Evolutionary conservation across 352 stramenopile species (phyloP).

Genomic region (Phytophthora sp.): DNA sequence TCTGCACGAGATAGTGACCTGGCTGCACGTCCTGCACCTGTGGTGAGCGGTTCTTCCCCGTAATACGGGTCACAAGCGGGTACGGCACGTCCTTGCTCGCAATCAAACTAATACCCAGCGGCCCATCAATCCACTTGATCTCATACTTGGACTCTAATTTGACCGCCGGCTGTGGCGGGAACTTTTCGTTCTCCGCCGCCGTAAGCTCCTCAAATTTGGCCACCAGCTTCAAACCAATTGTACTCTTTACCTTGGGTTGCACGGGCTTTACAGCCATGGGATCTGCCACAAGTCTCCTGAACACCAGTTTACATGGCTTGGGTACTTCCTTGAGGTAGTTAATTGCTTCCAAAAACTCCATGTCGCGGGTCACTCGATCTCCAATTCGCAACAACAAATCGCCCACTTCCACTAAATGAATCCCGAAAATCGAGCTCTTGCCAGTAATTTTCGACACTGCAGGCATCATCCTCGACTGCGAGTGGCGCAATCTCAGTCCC

Average conservation of each 20-base stretch:
- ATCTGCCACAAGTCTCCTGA: slow-evolving; percentile 67
- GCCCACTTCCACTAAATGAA: slow-evolving; percentile 85
- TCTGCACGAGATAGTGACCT: slow-evolving; percentile 88
- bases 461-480: slow-evolving; percentile 79
- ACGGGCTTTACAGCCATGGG: slow-evolving; percentile 83
- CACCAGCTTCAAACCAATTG: slow-evolving; percentile 72
- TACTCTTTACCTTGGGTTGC: slow-evolving; percentile 72
- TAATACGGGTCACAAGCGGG: slow-evolving; percentile 87
- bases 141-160: slow-evolving; percentile 88
- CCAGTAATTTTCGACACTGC: slow-evolving; percentile 87
- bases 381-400: slow-evolving; percentile 84
- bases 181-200: slow-evolving; percentile 74
- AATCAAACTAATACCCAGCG: slow-evolving; percentile 87
- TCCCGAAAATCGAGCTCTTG: slow-evolving; percentile 84
- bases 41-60: slow-evolving; percentile 86
- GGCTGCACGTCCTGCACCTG: slow-evolving; percentile 89
- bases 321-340: slow-evolving; percentile 79
- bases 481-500: slow-evolving; percentile 78
- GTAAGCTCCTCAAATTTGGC: slow-evolving; percentile 82
- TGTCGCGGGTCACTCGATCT: slow-evolving; percentile 66
- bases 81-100: slow-evolving; percentile 89
- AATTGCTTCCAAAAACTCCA: slow-evolving; percentile 88
- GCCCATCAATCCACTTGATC: slow-evolving; percentile 88
- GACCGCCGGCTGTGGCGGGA: slow-evolving; percentile 63
- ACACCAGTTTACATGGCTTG: slow-evolving; percentile 83